Conservation (phyloP, 2,329 filamentous ascomycete species). For the Metarhizium guizhouense region DNA sequence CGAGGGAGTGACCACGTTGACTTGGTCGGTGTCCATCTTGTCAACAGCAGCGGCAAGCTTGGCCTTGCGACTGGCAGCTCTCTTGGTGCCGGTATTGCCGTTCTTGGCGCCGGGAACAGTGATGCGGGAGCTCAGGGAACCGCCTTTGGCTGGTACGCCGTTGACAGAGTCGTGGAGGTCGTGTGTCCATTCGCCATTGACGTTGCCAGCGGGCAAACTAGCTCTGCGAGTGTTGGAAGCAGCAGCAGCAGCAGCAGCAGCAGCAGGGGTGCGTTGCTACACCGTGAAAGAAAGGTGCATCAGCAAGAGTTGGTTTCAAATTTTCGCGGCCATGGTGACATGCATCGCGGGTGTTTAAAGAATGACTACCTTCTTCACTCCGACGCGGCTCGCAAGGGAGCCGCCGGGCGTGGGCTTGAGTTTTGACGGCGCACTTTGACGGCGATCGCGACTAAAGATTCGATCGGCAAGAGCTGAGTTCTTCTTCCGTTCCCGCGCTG, state of each 20-base stretch:
- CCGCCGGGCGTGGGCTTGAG: conserved; percentile 37
- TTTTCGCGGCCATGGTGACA: no score
- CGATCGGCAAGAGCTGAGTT: conserved; percentile 62
- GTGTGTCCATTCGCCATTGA: conserved; percentile 63
- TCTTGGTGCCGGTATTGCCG: conserved; percentile 7
- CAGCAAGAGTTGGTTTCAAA: background rate
- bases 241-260: background rate
- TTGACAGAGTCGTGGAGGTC: conserved; percentile 50
- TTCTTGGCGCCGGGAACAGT: conserved; percentile 25
- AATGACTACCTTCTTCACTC: conserved; percentile 56
- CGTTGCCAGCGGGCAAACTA: conserved; percentile 38
- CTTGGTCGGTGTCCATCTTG: conserved; percentile 30
- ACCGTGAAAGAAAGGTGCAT: conserved; percentile 1
- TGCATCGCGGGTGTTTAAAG: no score
- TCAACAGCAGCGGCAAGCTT: conserved; percentile 37
- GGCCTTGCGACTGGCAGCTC: conserved; percentile 19
- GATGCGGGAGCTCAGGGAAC: conserved; percentile 39
- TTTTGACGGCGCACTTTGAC: conserved; percentile 45
- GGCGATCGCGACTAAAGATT: conserved; percentile 57
- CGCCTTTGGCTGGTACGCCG: conserved; percentile 15
- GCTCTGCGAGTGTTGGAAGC: conserved; percentile 16
- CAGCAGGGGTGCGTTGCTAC: conserved; percentile 13
- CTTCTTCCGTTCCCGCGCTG: conserved; percentile 60
- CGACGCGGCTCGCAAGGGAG: conserved; percentile 62
- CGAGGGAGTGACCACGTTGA: conserved; percentile 21